phyloP scores from a whole-genome alignment of 1,139 yeast genomes.

The Suhomyces bokatorum region DNA sequence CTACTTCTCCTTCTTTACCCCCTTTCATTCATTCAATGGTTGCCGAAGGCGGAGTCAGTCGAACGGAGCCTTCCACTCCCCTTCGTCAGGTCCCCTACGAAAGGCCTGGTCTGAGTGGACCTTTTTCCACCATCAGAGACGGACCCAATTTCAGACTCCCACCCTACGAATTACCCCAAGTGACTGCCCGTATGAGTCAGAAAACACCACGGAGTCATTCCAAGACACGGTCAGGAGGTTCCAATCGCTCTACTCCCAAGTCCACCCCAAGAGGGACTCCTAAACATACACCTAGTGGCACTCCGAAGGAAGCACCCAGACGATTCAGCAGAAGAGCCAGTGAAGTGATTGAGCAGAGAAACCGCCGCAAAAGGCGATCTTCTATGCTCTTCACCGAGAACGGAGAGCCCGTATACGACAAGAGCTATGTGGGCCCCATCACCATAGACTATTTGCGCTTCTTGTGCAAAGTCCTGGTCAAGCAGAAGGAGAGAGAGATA shows the following conservation, averaged over 20 bases:
- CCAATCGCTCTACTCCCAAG: slow-evolving; percentile 7
- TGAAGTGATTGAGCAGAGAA: slow-evolving; percentile 13
- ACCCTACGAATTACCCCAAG: slow-evolving; percentile 28
- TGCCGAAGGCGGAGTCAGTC: slow-evolving; percentile 8
- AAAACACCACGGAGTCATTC: slow-evolving; percentile 9
- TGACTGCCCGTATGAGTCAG: slow-evolving; percentile 18
- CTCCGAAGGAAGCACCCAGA: neutral
- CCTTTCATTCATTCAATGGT: neutral
- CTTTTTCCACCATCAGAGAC: slow-evolving; percentile 9
- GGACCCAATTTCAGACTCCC: slow-evolving; percentile 21
- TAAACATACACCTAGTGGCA: slow-evolving; percentile 8
- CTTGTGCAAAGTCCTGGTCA: slow-evolving; percentile 35
- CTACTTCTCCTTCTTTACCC: neutral
- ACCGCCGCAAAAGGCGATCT: slow-evolving; percentile 29
- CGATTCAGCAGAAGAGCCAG: slow-evolving; percentile 13
- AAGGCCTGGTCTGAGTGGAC: slow-evolving; percentile 9
- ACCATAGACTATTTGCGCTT: slow-evolving; percentile 40
- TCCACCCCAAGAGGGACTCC: slow-evolving; percentile 14
- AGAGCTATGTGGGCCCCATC: slow-evolving; percentile 40
- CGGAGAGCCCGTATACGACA: slow-evolving; percentile 30
- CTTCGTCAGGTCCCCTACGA: slow-evolving; percentile 9
- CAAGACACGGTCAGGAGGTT: slow-evolving; percentile 12
- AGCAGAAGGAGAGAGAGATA: slow-evolving; percentile 21
- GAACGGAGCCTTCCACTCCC: slow-evolving; percentile 36
- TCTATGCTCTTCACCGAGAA: slow-evolving; percentile 28